A percentile compares a stretch with the other conserved stretches of the same genome.
phyloP scores from a whole-genome alignment of 192 early-diverging fungal genomes.

The Umbelopsis ramanniana region DNA sequence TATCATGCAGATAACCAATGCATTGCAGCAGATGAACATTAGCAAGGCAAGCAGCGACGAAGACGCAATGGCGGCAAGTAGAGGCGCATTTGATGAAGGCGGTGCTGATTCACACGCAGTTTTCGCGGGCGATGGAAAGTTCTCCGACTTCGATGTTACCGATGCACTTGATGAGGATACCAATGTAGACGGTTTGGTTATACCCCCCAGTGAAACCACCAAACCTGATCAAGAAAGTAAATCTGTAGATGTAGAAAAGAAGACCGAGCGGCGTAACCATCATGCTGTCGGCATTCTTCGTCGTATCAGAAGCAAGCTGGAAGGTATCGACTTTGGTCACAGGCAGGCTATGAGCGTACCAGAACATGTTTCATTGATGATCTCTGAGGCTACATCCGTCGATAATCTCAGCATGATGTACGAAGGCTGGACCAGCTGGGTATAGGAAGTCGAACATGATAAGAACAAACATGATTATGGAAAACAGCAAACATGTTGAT shows the following conservation, averaged over 20 bases:
- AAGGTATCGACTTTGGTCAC: slow-evolving; percentile 62
- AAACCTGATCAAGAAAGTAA: not conserved
- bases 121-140: not conserved
- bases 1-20: not conserved
- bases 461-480: no score
- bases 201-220: not conserved
- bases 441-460: slow-evolving; percentile 49
- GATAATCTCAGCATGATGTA: slow-evolving; percentile 82
- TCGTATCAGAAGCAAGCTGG: slow-evolving; percentile 66
- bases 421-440: slow-evolving; percentile 91
- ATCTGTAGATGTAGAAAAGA: slow-evolving; percentile 1
- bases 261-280: slow-evolving; percentile 54
- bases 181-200: slow-evolving; percentile 16
- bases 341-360: slow-evolving; percentile 56
- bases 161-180: slow-evolving; percentile 21
- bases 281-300: slow-evolving; percentile 67
- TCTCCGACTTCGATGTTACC: slow-evolving; percentile 6
- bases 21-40: not conserved
- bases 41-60: slow-evolving; percentile 5
- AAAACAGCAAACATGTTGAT: no score
- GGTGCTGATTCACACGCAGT: not conserved
- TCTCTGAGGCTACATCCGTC: slow-evolving; percentile 65
- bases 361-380: slow-evolving; percentile 70
- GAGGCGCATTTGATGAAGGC: not conserved
- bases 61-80: not conserved